Percentiles rank a stretch among this genome's conserved stretches.
These are phyloP conservation scores for Prunus fruticosa DNA, from an alignment of 306 rosid species.

Conservation along the genomic window DNA sequence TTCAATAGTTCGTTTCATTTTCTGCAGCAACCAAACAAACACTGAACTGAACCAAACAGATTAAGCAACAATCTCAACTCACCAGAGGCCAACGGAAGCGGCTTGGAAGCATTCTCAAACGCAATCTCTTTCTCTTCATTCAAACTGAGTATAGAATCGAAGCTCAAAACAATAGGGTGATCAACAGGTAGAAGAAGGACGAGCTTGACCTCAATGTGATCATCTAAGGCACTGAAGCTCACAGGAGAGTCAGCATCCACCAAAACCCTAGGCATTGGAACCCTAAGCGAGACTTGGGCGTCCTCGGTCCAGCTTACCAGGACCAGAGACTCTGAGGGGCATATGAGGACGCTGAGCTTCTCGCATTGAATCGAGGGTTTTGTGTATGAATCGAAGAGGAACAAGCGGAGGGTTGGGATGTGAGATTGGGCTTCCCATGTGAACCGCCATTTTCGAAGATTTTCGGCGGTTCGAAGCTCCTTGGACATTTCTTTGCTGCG, in stretches of 20 bases:
- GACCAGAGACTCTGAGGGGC: conserved; percentile 44
- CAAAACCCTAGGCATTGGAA: conserved; percentile 71
- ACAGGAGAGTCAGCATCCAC: conserved; percentile 59
- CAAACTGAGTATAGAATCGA: conserved; percentile 35
- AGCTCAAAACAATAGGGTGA: conserved; percentile 54
- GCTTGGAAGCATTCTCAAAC: conserved; percentile 23
- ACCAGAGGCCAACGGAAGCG: conserved; percentile 62
- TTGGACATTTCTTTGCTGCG: neutral
- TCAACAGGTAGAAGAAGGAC: conserved; percentile 76
- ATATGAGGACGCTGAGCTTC: conserved; percentile 46
- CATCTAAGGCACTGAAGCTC: conserved; percentile 46
- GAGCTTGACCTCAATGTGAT: conserved; percentile 80
- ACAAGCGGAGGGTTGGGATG: conserved; percentile 66
- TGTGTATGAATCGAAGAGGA: conserved; percentile 48
- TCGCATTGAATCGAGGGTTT: conserved; percentile 52
- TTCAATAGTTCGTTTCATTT: too few species aligned
- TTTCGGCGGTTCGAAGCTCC: conserved; percentile 9
- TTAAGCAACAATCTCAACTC: neutral
- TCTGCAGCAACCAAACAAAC: neutral
- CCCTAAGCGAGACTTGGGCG: conserved; percentile 42
- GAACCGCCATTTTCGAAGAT: conserved; percentile 54
- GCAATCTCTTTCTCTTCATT: conserved; percentile 23
- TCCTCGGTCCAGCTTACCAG: conserved; percentile 37
- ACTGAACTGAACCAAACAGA: neutral
- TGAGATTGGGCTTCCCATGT: conserved; percentile 91